Evolutionary conservation across 495 filamentous ascomycete species (phyloP).

Genomic region (Podospora anserina): DNA sequence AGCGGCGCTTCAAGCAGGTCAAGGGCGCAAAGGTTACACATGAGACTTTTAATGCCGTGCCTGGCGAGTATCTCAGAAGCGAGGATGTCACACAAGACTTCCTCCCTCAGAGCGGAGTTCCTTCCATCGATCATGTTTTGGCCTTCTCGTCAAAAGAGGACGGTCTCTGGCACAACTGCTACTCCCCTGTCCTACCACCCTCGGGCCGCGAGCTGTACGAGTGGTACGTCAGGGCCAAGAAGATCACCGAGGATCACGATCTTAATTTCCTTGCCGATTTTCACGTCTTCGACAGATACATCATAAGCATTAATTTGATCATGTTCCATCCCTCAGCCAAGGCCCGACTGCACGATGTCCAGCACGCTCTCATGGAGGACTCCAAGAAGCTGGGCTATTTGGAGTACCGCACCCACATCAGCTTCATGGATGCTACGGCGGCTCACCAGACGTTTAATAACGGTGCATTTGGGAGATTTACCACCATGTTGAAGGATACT

Average conservation of each 20-base stretch:
- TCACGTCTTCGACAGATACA: background rate
- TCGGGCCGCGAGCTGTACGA: background rate
- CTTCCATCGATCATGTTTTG: background rate
- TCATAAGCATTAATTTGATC: constrained; percentile 17
- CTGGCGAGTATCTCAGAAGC: background rate
- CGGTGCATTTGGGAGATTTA: constrained; percentile 48
- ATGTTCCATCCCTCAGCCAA: background rate
- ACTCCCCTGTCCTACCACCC: background rate
- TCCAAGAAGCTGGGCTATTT: constrained; percentile 40
- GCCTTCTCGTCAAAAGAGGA: background rate
- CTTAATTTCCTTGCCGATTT: background rate
- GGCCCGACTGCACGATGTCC: background rate
- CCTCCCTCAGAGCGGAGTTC: background rate
- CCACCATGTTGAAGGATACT: constrained; percentile 53
- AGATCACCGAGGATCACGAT: background rate
- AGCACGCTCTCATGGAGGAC: background rate
- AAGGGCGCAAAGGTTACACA: background rate
- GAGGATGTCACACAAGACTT: background rate
- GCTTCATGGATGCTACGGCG: constrained; percentile 53
- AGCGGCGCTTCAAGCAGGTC: background rate
- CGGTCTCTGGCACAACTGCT: background rate
- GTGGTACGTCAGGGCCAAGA: background rate
- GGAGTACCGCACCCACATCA: constrained; percentile 56
- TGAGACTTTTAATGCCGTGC: background rate
- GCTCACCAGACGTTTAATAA: constrained; percentile 53